Evolutionary conservation across 306 rosid genomes (phyloP), one percentile per base, ranked within the genome.

Genomic region (Prunus armeniaca): DNA sequence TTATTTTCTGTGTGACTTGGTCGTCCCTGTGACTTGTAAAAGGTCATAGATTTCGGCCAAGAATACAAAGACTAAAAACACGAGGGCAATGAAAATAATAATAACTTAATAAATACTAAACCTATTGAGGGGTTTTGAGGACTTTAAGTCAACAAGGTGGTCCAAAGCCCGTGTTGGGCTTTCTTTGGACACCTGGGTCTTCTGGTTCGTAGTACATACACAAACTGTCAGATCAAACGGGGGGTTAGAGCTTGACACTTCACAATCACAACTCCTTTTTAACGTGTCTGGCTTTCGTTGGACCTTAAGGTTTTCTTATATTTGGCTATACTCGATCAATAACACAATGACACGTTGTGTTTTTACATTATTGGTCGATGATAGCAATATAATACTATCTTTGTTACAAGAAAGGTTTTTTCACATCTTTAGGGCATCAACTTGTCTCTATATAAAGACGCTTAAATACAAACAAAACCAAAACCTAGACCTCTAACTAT

Each of bases 121-220:
- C 15, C 12, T 47, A 10, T 47, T 20, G 34, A 22, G 32, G 20
- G 19, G 32, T 22, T 45, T 25, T 7, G 34, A 12, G 5, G 32
- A 67, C 54, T 34, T 34, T 45, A 3, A 49, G 73, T 69, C 73
- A 49, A 49, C 73, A 24, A 67, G 34, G 13, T 2, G 32, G 52
- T 11, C 5, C 15, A 3, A 13, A 47, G 52, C 12, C 15, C 14
- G 52, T 57, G 78, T 58, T 49, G 19, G 64, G 47, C 75, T 77
- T 76, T 72, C 47, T n/a, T 13, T 38, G 51, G 24, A 72, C 81
- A 65, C 24, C 12, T 65, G 13, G 22, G 58, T 56, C 12, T 47
- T 30, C 47, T 43, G 3, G 75, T 45, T 45, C 34, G 0, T 41
- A 38, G 43, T 38, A 38, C 43, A 38, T 6, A 38, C 43, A 19